These are phyloP conservation scores for Tricholoma terreum DNA, from an alignment of 768 basidiomycete genomes.

Conservation along the genomic window DNA sequence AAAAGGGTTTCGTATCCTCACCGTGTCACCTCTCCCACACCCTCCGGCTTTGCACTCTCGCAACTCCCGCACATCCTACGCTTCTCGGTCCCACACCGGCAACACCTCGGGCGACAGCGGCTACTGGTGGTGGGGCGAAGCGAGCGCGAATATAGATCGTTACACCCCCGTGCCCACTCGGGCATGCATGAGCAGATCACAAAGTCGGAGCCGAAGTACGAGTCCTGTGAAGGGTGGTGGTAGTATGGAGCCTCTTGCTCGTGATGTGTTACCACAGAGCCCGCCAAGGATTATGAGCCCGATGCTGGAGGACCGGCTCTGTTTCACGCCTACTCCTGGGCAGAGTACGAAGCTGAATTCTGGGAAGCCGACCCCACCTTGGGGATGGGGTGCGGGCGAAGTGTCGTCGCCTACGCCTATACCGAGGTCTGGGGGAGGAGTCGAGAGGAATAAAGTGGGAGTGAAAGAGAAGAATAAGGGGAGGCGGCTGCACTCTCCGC, in stretches of 20 bases:
- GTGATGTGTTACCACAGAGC: constrained; percentile 43
- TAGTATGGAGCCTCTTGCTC: constrained; percentile 2
- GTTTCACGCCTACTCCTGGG: constrained; percentile 41
- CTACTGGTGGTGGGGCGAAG: constrained; percentile 14
- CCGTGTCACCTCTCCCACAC: constrained; percentile 28
- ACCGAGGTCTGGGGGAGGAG: neutral
- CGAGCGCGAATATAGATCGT: constrained; percentile 25
- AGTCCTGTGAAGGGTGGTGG: constrained; percentile 20
- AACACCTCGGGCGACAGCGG: neutral
- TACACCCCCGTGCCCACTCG: constrained; percentile 40
- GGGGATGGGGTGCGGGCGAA: neutral
- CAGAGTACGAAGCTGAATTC: neutral
- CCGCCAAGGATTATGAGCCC: constrained; percentile 58
- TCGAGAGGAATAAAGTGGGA: no score
- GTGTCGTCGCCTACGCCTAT: neutral
- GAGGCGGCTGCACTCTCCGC: constrained; percentile 4
- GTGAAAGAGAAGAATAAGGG: constrained; percentile 1
- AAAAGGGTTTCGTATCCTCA: constrained; percentile 42
- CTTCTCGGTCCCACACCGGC: constrained; percentile 9
- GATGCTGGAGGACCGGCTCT: constrained; percentile 52
- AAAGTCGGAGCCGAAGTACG: constrained; percentile 23
- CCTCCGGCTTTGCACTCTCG: neutral
- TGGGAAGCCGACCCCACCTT: neutral
- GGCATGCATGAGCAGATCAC: constrained; percentile 15
- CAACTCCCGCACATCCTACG: constrained; percentile 12